Conservation (phyloP, 2,329 filamentous ascomycete species). For the Helotiales sp. region DNA sequence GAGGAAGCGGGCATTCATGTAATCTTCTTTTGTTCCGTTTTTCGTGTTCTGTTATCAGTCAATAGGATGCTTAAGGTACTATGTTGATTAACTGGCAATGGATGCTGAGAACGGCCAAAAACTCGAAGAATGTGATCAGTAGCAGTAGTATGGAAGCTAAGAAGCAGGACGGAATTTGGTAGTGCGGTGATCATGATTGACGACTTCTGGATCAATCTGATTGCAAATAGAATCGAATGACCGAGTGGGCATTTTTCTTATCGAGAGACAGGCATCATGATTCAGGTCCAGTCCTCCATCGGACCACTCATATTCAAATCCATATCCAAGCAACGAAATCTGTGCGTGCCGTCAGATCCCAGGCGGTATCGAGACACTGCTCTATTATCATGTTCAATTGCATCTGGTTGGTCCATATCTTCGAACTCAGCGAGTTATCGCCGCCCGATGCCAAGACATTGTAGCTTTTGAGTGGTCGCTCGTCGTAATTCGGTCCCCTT, state of each 20-base stretch:
- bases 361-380: neutral
- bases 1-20: too few species aligned
- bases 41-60: neutral
- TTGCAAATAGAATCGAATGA: neutral
- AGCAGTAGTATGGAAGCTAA: too few species aligned
- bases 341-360: neutral
- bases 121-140: too few species aligned
- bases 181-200: neutral
- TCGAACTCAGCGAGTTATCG: constrained; percentile 30
- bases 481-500: constrained; percentile 17
- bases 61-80: neutral
- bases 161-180: too few species aligned
- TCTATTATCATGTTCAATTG: neutral
- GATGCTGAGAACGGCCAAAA: too few species aligned
- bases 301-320: neutral
- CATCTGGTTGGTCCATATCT: neutral
- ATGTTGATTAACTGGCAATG: neutral
- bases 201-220: too few species aligned
- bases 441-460: constrained; percentile 31
- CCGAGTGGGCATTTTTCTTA: neutral
- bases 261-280: neutral
- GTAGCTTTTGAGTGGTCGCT: constrained; percentile 25
- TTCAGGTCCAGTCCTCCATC: neutral
- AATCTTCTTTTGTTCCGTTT: neutral
- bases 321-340: neutral